Base-by-base conservation (phyloP, 2,329 filamentous ascomycete species). In the Sclerotinia borealis region DNA sequence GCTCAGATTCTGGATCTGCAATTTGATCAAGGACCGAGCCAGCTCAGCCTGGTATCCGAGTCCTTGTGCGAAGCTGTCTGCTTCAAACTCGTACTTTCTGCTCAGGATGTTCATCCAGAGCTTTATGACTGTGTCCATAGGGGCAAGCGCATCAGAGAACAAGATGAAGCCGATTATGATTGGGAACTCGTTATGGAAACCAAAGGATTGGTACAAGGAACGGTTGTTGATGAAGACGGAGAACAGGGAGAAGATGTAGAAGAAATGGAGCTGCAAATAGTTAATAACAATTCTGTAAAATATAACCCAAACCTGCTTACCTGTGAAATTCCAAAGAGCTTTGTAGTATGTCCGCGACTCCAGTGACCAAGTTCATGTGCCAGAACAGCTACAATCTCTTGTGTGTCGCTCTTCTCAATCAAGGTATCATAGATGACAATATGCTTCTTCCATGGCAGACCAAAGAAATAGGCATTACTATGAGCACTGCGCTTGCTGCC, bases 351-450 rank as follows among this genome's bases (percentile, higher is more conserved):
- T 66, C 92, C 92, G 70, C 96, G 85, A 72, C 89, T 93, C 95
- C 95, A 99, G 80, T 99, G 95, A 59, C 95, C 95, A 54, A 99
- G 85, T 78, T 99, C 95, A 76, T 99, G 95, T 41, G 92, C 93
- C 61, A 99, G 81, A 60, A 99, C 93, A 68, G 95, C 93, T 64
- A 96, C 91, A 47, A 99, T 93, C 77, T 99, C 95, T 73, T 95
- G 84, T 4, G 90, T 87, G 67, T 93, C 86, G 76, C 90, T 95
- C 85, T 98, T 96, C 78, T 97, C 93, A 67, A 99, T 92, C 67
- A 99, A 79, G 6, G 96, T 99, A 75, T 99, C 95, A 76, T 96
- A 99, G 74, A 99, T 96, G 73, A 99, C 95, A 80, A 99, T 99
- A 81, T 98, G 96, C 85, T 98, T 98, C 85, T 97, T 97, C 93